These are phyloP conservation scores for Tilletiopsis washingtonensis DNA, from an alignment of 1,284 basidiomycete species.

Conservation along the genomic window DNA sequence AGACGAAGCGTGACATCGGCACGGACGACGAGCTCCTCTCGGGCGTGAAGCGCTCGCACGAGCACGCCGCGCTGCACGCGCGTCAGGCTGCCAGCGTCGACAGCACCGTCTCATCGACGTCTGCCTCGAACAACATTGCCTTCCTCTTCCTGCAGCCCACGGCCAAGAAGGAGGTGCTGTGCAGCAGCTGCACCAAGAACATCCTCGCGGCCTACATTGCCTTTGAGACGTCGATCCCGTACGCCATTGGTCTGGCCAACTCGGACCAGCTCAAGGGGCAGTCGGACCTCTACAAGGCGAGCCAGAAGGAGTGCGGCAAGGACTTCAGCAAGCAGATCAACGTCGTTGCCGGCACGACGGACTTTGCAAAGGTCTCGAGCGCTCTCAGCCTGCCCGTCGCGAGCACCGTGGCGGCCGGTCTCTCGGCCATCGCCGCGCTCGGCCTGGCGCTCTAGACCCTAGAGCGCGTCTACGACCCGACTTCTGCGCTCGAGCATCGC, in stretches of 20 bases:
- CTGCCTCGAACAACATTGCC: conserved; percentile 24
- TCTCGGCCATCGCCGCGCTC: neutral
- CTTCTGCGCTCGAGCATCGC: no score
- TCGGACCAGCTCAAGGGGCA: conserved; percentile 27
- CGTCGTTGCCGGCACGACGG: conserved; percentile 24
- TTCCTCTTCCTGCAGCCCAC: conserved; percentile 34
- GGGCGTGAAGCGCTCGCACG: neutral
- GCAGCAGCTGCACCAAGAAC: conserved; percentile 29
- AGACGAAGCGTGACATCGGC: neutral
- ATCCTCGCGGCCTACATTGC: conserved; percentile 37
- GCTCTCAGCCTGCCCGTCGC: neutral
- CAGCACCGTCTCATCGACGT: conserved; percentile 2
- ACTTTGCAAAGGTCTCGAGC: conserved; percentile 15
- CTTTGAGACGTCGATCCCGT: conserved; percentile 38
- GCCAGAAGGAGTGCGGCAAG: conserved; percentile 20
- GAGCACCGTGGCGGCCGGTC: neutral
- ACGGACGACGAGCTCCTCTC: neutral
- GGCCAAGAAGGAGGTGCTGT: conserved; percentile 26
- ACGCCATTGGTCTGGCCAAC: conserved; percentile 32
- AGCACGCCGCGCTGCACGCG: no score
- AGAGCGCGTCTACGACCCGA: no score
- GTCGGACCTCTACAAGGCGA: conserved; percentile 28
- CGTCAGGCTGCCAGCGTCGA: no score
- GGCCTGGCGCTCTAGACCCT: no score
- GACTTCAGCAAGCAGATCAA: conserved; percentile 24